phyloP scores from a whole-genome alignment of 345 rosid species.

The Lumnitzera racemosa region DNA sequence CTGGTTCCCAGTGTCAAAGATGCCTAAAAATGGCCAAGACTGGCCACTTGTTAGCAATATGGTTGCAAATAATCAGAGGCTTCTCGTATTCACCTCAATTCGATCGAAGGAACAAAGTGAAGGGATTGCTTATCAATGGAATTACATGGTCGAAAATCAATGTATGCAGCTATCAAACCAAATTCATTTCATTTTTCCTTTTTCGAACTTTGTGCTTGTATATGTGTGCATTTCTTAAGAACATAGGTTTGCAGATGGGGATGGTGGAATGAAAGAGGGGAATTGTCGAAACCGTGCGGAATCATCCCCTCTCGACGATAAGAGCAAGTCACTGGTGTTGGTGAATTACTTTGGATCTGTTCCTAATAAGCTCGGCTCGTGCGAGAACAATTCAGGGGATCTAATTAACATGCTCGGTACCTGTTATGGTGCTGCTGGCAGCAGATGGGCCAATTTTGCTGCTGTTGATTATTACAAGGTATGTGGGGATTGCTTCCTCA shows the following conservation, averaged over 20 bases:
- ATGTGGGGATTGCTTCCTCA: neutral
- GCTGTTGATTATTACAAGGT: conserved; percentile 57
- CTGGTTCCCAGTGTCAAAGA: conserved; percentile 48
- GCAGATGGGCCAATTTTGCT: conserved; percentile 50
- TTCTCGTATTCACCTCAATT: conserved; percentile 51
- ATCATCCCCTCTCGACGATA: conserved; percentile 36
- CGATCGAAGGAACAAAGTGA: conserved; percentile 47
- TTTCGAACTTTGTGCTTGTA: too few species aligned
- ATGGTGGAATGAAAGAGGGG: conserved; percentile 53
- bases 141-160: conserved; percentile 73
- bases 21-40: conserved; percentile 56
- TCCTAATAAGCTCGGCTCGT: conserved; percentile 24
- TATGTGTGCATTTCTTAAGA: too few species aligned
- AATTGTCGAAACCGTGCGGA: conserved; percentile 50
- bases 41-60: conserved; percentile 70
- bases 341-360: conserved; percentile 28
- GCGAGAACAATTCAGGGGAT: conserved; percentile 38
- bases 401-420: conserved; percentile 41
- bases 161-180: conserved; percentile 20
- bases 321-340: conserved; percentile 43
- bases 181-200: too few species aligned
- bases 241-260: conserved; percentile 34
- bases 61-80: conserved; percentile 49
- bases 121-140: conserved; percentile 74
- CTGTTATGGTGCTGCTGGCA: conserved; percentile 34